Base-by-base conservation (phyloP, 2,329 filamentous ascomycete species). In the Alternaria triticimaculans region DNA sequence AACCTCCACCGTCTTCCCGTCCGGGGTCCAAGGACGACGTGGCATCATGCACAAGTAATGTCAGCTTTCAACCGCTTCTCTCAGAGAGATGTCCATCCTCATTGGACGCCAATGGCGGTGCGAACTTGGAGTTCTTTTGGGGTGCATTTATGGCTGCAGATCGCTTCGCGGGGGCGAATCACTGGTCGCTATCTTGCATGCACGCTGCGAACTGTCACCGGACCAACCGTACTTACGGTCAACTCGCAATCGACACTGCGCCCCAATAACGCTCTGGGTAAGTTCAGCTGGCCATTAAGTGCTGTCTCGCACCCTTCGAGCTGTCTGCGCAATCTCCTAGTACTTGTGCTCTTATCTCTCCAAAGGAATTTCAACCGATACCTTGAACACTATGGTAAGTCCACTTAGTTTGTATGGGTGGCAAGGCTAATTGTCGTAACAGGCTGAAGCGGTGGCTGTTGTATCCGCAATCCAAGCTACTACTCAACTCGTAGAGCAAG, bases 401-500 rank as follows among this genome's bases (percentile, higher is more conserved):
- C 7, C 14, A 12, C 43, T 25, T 30, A 33, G 3, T 21, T 15
- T 7, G 2, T 23, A 33, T 6, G 14, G 12, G 14, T 26, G 21
- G 15, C 14, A 2, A 46, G 28, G 30, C 48, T 41, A 41, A 37
- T 9, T 28, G 8, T 45, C 3, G 20, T 9, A 21, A 23, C n/a
- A 59, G 56, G 56, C 51, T 54, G 21, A 51, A 23, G 49, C 4
- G 3, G 1, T 51, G 5, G 30, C 28, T 28, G 49, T 58, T 25
- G 0, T 65, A 3, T 18, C 55, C 6, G 46, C 46, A 1, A 41
- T 59, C 5, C 56, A 59, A 53, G 60, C 55, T 37, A 58, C 56
- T 3, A 55, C 60, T 18, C 48, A 62, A 30, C 44, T 63, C n/a
- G 10, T 65, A 2, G 65, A 67, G 37, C 63, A 68, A 58, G 60